phyloP scores from a whole-genome alignment of 495 filamentous ascomycete genomes.

The Viridothelium virens region DNA sequence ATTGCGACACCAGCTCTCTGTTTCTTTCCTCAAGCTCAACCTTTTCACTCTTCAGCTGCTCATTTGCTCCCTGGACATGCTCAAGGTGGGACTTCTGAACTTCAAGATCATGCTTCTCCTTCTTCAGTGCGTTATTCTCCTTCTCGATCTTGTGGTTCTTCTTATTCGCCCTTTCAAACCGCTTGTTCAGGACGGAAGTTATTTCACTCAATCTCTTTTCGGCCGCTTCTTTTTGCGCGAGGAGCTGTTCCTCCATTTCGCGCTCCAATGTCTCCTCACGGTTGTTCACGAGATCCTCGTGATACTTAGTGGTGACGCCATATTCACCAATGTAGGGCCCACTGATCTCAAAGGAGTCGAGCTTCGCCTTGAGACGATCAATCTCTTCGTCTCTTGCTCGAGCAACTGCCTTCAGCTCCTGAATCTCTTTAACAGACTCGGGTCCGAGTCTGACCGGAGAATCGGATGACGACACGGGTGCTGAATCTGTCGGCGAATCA shows the following conservation, averaged over 20 bases:
- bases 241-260: neutral
- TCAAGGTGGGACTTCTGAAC: neutral
- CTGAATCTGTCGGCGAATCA: too few relatives aligned
- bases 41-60: neutral
- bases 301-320: neutral
- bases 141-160: neutral
- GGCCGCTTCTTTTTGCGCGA: neutral
- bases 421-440: too few relatives aligned
- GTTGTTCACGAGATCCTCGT: neutral
- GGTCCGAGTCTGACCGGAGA: too few relatives aligned
- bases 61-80: neutral
- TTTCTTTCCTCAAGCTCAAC: too few relatives aligned
- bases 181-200: neutral
- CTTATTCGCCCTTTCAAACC: neutral
- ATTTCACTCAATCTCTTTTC: neutral
- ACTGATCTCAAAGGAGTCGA: neutral
- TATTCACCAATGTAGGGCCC: neutral
- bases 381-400: neutral
- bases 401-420: neutral
- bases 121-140: neutral
- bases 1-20: too few relatives aligned
- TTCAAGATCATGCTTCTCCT: constrained; percentile 1
- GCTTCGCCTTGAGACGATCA: neutral
- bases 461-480: too few relatives aligned
- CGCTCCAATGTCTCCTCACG: neutral